Evolutionary conservation across 179 eudicot genomes (phyloP), one percentile per base, ranked within the genome.

Genomic region (Drosera spatulata): DNA sequence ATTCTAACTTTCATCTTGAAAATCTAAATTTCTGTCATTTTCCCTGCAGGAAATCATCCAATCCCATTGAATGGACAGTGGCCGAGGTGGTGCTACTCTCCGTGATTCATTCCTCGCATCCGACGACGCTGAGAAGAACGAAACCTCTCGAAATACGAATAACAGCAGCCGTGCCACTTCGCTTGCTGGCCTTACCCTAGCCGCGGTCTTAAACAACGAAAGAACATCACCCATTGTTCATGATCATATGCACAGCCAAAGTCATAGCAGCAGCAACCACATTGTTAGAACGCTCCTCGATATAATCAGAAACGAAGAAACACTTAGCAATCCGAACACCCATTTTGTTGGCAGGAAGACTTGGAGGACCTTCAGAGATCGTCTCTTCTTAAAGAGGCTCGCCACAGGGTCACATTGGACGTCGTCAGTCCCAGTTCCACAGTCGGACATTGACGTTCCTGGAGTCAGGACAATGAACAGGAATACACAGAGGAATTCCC

Each of bases 331-430:
- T 11, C 33, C 43, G 48, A 61, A 14, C 63, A 61, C 13, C 55
- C 44, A 39, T 11, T 7, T 7, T 15, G n/a, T 11, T 11, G 33
- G 56, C 42, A 77, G 65, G 62, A 80, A 69, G 50, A 70, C 76
- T 12, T 82, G 89, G 98, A 71, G 67, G 55, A 53, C 68, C 8
- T 64, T 85, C 60, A 79, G 66, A 56, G 86, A 88, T 38, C 77
- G 82, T 58, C 70, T 91, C 45, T 82, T 80, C 39, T 75, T 77
- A 45, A 75, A 68, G 66, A 68, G 52, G 14, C 53, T 41, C 42
- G n/a, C 53, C 69, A 56, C 82, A 39, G 75, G 79, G 53, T 57
- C 82, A 45, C 57, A 70, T 41, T 82, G 82, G 82, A 63, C 63
- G 7, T 72, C 84, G 49, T 64, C 70, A 11, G 56, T 65, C 10